phyloP scores from a whole-genome alignment of 2,329 filamentous ascomycete genomes.

The Colletotrichum filicis region DNA sequence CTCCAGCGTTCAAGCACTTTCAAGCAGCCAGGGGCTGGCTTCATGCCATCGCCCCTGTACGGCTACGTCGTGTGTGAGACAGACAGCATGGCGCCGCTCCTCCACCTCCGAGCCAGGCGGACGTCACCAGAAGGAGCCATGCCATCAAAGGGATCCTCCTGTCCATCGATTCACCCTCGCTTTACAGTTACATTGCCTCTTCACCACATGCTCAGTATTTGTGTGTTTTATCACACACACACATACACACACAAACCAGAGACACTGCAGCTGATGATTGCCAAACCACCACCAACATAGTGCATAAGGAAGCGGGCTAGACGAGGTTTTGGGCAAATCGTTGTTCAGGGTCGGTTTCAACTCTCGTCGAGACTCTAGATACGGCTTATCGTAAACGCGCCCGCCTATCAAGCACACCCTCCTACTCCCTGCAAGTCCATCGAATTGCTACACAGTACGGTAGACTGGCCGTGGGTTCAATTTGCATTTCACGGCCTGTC shows the following conservation, averaged over 20 bases:
- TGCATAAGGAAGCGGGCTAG: slow-evolving; percentile 10
- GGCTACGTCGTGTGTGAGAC: no score
- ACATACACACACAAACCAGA: not conserved
- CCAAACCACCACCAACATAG: not conserved
- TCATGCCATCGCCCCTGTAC: not conserved
- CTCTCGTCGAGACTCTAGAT: not conserved
- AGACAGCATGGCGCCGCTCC: no score
- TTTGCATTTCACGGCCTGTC: not conserved
- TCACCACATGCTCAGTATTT: not conserved
- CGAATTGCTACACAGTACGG: no score
- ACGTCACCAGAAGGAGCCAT: not conserved
- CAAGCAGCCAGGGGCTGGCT: not conserved
- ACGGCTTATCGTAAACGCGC: not conserved
- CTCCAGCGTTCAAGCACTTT: not conserved
- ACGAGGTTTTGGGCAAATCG: slow-evolving; percentile 11
- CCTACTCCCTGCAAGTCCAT: no score
- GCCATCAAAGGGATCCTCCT: not conserved
- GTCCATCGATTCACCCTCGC: not conserved
- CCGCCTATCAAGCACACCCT: not conserved
- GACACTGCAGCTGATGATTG: not conserved
- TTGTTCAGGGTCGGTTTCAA: slow-evolving; percentile 16
- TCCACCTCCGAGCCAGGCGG: no score
- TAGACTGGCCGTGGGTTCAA: not conserved
- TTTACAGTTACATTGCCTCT: not conserved
- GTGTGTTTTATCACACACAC: not conserved